Evolutionary conservation across 306 rosid genomes (phyloP).

Genomic region (Sicyos edulis): DNA sequence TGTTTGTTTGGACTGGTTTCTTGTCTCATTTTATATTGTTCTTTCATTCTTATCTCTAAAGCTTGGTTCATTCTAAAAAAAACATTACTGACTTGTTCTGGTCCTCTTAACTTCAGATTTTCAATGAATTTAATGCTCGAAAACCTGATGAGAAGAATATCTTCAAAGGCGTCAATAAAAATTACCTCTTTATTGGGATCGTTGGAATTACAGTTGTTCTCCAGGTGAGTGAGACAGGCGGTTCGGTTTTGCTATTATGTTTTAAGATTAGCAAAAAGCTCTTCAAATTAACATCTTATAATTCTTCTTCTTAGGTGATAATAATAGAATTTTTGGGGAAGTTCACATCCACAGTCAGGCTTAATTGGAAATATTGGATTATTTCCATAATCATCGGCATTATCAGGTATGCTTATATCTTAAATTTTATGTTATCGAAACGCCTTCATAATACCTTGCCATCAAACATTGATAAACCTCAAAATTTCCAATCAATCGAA

Average conservation of each 20-base stretch:
- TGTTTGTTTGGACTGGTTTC: no score
- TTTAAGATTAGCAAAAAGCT: background rate
- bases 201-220: conserved; percentile 56
- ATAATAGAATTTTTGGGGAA: conserved; percentile 79
- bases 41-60: no score
- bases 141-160: conserved; percentile 77
- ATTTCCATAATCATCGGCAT: conserved; percentile 57
- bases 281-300: background rate
- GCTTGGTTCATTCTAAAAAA: no score
- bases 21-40: no score
- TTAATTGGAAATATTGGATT: conserved; percentile 72
- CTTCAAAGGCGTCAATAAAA: conserved; percentile 62
- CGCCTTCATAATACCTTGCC: no score
- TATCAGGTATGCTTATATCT: conserved; percentile 41
- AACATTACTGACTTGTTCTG: no score
- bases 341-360: conserved; percentile 55
- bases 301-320: conserved; percentile 36
- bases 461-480: no score
- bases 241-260: background rate
- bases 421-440: background rate
- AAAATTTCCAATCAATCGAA: no score
- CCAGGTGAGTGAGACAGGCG: conserved; percentile 66
- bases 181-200: conserved; percentile 75
- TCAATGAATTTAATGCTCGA: conserved; percentile 86
- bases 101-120: conserved; percentile 41